These are phyloP conservation scores for Rhizomucor pusillus DNA, from an alignment of 371 early-diverging fungal genomes.

Conservation along the genomic window DNA sequence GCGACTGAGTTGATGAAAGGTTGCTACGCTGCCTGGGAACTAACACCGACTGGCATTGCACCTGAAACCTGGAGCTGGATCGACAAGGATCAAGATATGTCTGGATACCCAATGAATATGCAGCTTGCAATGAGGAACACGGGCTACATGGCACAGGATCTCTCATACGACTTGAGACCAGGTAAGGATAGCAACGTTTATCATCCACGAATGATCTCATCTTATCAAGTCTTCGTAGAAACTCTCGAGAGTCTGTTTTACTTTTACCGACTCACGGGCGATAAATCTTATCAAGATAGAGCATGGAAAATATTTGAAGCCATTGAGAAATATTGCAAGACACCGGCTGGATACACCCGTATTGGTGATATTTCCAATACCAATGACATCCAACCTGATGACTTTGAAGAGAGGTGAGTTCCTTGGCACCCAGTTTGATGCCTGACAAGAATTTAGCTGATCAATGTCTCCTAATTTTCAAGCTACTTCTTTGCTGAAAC, in stretches of 20 bases:
- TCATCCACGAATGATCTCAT: neutral
- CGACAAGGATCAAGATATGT: constrained; percentile 21
- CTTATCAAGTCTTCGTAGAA: constrained; percentile 55
- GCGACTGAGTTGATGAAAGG: constrained; percentile 35
- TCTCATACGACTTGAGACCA: constrained; percentile 21
- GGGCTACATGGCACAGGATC: constrained; percentile 25
- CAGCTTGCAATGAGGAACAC: constrained; percentile 16
- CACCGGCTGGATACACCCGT: constrained; percentile 61
- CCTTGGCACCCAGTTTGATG: neutral
- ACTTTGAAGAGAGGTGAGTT: constrained; percentile 47
- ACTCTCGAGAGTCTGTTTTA: neutral
- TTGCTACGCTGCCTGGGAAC: constrained; percentile 38
- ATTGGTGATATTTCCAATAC: constrained; percentile 49
- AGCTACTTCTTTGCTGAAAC: constrained; percentile 91
- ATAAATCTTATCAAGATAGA: constrained; percentile 46
- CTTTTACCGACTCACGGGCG: too few relatives aligned
- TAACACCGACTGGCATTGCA: constrained; percentile 37
- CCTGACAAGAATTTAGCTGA: neutral
- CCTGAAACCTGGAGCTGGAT: constrained; percentile 51
- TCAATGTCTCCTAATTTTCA: neutral
- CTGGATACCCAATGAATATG: constrained; percentile 22
- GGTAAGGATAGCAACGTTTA: neutral
- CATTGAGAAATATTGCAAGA: constrained; percentile 65
- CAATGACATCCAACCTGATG: constrained; percentile 16
- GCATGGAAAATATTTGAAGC: constrained; percentile 68